phyloP scores from a whole-genome alignment of 2,329 filamentous ascomycete genomes.

The Shiraia bambusicola region DNA sequence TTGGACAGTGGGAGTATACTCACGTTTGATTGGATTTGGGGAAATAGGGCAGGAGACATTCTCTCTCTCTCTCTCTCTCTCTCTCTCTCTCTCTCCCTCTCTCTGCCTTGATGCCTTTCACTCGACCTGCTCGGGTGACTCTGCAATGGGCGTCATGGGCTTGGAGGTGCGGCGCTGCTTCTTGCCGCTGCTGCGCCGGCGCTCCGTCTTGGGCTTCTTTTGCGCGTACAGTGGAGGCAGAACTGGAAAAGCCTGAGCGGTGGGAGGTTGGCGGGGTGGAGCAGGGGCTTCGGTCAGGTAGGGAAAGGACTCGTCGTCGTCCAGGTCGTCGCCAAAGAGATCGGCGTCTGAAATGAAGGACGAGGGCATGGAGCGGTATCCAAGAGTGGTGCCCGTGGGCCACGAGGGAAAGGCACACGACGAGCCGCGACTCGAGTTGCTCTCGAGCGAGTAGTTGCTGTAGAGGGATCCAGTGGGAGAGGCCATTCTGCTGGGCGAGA shows the following conservation, averaged over 20 bases:
- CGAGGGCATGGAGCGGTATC: conserved; percentile 40
- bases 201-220: conserved; percentile 46
- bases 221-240: conserved; percentile 43
- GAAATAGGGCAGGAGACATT: too few relatives aligned
- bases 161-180: conserved; percentile 45
- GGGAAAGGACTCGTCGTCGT: conserved; percentile 34
- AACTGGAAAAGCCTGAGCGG: conserved; percentile 41
- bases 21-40: too few relatives aligned
- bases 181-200: conserved; percentile 43
- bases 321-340: conserved; percentile 44
- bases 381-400: conserved; percentile 42
- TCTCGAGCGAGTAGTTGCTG: conserved; percentile 38
- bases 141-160: conserved; percentile 47
- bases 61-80: too few relatives aligned
- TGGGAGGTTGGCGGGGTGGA: conserved; percentile 41
- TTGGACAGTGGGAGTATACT: too few relatives aligned
- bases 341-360: conserved; percentile 47
- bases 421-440: conserved; percentile 33
- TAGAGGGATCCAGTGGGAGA: conserved; percentile 41
- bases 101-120: conserved; percentile 21
- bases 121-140: conserved; percentile 43
- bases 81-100: too few relatives aligned
- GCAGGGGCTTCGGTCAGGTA: conserved; percentile 45
- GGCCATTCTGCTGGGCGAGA: conserved; percentile 38
- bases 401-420: conserved; percentile 46